Evolutionary conservation across 2,329 filamentous ascomycete species (phyloP), one percentile per base, ranked within the genome.

Genomic region (Epichloe festucae): DNA sequence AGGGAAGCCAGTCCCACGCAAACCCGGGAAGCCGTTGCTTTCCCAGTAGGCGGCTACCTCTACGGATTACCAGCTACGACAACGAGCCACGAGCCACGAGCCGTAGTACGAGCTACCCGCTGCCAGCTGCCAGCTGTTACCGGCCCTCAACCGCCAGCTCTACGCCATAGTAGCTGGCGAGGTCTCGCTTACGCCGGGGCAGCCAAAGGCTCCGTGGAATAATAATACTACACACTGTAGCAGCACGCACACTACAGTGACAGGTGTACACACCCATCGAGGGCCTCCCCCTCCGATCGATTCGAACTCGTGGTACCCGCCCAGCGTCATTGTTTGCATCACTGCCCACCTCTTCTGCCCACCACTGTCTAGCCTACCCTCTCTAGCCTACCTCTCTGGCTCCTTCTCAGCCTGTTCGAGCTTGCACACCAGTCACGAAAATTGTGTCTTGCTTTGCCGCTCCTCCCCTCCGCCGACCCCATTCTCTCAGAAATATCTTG

Each of bases 261-360:
- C 17, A 17, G 17, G 17, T 17, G 17, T 17, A 17, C 21, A 23
- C 35, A 23, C 39, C 39, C 43, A 19, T 42, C 19, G 19, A 19
- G 19, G 19, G 19, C 27, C 31, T 15, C 12, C 34, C 39, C 39
- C 23, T 46, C 47, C 42, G 31, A 43, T 46, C 43, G 42, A 51
- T 40, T 51, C 49, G 23, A 39, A 40, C 43, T 46, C 51, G 48
- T 31, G 38, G 47, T 51, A 47, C 35, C 49, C 17, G 21, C 49
- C 23, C 45, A 42, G 43, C 52, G 49, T 51, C 46, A 48, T 53
- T 53, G 49, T 46, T 43, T 51, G 41, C 41, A 51, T 48, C 52
- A 51, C 48, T 48, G 49, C 52, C 47, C 49, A 45, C 46, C 49
- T 44, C 44, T 23, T 27, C 23, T 31, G 35, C 49, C 19, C 45